These are phyloP conservation scores for Verticillium klebahnii DNA, from an alignment of 2,329 filamentous ascomycete species.

Conservation along the genomic window DNA sequence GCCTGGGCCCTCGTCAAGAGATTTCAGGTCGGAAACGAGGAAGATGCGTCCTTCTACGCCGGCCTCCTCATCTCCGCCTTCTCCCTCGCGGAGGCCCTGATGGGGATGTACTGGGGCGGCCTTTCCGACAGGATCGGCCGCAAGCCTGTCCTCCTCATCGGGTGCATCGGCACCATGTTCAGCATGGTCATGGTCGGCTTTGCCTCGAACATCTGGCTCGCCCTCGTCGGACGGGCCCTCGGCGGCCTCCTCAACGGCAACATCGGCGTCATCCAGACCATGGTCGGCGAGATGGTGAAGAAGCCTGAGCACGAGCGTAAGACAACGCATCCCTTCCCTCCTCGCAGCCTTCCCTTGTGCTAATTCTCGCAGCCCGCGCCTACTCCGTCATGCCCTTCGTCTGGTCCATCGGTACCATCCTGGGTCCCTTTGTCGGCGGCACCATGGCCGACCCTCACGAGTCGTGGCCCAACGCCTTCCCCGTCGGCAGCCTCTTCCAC, in stretches of 20 bases:
- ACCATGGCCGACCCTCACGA: slow-evolving; percentile 74
- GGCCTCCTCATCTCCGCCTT: slow-evolving; percentile 85
- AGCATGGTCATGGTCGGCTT: slow-evolving; percentile 82
- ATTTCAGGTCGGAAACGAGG: slow-evolving; percentile 65
- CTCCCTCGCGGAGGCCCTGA: slow-evolving; percentile 74
- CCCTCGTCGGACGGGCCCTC: slow-evolving; percentile 68
- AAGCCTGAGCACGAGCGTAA: slow-evolving; percentile 82
- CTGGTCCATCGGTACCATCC: slow-evolving; percentile 85
- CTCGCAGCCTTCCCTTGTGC: slow-evolving; percentile 4
- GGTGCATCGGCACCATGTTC: slow-evolving; percentile 76
- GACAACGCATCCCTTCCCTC: slow-evolving; percentile 19
- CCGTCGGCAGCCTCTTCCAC: slow-evolving; percentile 64
- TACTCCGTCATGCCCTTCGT: slow-evolving; percentile 94
- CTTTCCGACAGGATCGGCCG: slow-evolving; percentile 78
- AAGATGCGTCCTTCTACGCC: slow-evolving; percentile 82
- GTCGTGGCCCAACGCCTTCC: slow-evolving; percentile 69
- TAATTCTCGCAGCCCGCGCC: slow-evolving; percentile 58
- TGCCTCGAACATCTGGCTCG: slow-evolving; percentile 78
- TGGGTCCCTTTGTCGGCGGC: slow-evolving; percentile 84
- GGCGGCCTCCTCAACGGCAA: slow-evolving; percentile 88
- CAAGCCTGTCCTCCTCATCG: slow-evolving; percentile 79
- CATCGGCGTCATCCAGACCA: slow-evolving; percentile 85
- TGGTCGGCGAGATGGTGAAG: slow-evolving; percentile 83
- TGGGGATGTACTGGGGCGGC: slow-evolving; percentile 84
- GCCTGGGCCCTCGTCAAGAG: slow-evolving; percentile 78